Conservation (phyloP, 306 rosid species). For the Sechiopsis laciniata region DNA sequence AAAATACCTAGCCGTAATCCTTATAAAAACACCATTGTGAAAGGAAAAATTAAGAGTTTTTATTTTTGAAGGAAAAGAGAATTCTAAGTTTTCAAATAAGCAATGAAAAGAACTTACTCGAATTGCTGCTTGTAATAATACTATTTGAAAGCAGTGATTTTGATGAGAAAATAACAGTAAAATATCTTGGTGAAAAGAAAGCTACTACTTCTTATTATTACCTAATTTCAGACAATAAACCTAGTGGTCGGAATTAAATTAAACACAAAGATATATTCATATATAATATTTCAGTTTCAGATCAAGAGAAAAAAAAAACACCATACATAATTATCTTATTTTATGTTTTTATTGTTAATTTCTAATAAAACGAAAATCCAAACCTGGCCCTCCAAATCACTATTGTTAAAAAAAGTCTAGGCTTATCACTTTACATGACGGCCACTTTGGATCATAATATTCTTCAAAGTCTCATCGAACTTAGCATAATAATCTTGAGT, state of each 20-base stretch:
- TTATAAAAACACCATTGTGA: not conserved
- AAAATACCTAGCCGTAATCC: constrained; percentile 14
- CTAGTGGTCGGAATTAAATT: constrained; percentile 2
- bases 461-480: not conserved
- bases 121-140: no score
- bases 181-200: not conserved
- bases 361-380: not conserved
- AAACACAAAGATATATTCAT: not conserved
- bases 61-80: not conserved
- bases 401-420: not conserved
- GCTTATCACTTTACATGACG: constrained; percentile 1
- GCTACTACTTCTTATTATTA: not conserved
- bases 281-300: constrained; percentile 7
- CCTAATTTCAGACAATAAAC: not conserved
- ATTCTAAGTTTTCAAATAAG: not conserved
- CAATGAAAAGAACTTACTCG: no score
- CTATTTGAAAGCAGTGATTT: no score
- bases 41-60: no score
- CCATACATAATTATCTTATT: not conserved
- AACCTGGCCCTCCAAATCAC: not conserved
- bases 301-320: not conserved
- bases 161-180: no score
- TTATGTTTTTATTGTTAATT: not conserved
- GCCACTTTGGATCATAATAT: constrained; percentile 9
- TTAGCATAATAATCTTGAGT: not conserved